These are phyloP conservation scores for Dichotomopilus funicola DNA, from an alignment of 2,329 filamentous ascomycete species.

Conservation along the genomic window DNA sequence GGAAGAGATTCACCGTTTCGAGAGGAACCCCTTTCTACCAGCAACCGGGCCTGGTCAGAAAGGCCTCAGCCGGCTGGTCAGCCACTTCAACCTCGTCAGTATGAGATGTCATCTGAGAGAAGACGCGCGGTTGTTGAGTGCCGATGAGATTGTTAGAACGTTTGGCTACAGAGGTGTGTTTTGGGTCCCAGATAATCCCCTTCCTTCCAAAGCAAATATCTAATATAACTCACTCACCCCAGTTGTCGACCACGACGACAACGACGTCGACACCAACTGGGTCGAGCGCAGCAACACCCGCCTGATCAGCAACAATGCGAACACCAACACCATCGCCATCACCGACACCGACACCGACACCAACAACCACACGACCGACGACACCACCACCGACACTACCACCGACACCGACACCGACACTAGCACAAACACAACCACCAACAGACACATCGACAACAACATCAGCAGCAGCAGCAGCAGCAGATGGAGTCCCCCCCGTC, in stretches of 20 bases:
- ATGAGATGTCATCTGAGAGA: not conserved
- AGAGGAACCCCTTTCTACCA: not conserved
- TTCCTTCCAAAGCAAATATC: too few relatives aligned
- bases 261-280: not conserved
- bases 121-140: not conserved
- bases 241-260: not conserved
- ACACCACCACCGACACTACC: not conserved
- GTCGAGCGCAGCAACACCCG: not conserved
- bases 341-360: not conserved
- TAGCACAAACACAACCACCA: not conserved
- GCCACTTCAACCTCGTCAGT: not conserved
- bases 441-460: not conserved
- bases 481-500: too few relatives aligned
- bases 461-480: not conserved
- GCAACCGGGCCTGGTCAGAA: too few relatives aligned
- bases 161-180: conserved; percentile 3
- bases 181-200: not conserved
- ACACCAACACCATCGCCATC: not conserved
- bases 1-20: not conserved
- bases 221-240: not conserved
- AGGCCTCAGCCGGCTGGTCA: not conserved
- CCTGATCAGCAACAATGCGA: not conserved
- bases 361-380: not conserved
- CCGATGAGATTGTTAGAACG: not conserved
- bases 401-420: not conserved